Evolutionary conservation across 495 filamentous ascomycete species (phyloP).

Genomic region (Hamigera avellanea): DNA sequence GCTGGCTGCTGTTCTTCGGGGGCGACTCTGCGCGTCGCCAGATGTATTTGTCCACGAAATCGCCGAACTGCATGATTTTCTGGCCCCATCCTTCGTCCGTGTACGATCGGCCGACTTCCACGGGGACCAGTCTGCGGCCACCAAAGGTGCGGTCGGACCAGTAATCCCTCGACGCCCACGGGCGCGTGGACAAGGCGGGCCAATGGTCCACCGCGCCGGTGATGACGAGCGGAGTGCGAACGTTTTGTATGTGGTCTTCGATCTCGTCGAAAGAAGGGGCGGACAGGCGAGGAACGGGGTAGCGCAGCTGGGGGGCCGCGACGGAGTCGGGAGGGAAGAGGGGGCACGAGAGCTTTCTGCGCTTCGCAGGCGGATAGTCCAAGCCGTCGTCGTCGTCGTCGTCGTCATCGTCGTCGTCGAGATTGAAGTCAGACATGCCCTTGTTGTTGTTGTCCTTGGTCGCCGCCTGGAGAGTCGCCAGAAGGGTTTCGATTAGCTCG

Average conservation of each 20-base stretch:
- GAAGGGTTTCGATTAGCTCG: constrained; percentile 40
- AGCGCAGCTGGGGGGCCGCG: constrained; percentile 20
- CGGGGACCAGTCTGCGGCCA: constrained; percentile 70
- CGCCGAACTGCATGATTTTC: constrained; percentile 60
- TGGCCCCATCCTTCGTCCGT: constrained; percentile 83
- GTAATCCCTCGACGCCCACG: constrained; percentile 67
- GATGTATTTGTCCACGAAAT: constrained; percentile 58
- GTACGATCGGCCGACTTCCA: constrained; percentile 86
- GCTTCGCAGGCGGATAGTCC: constrained; percentile 15
- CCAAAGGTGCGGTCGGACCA: constrained; percentile 62
- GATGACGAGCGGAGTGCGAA: constrained; percentile 58
- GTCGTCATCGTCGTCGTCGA: background rate
- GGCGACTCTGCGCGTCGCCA: constrained; percentile 13
- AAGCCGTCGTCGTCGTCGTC: constrained; percentile 10
- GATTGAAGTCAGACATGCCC: no score
- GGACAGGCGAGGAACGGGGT: constrained; percentile 23
- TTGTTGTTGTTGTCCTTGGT: constrained; percentile 2
- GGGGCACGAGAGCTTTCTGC: constrained; percentile 24
- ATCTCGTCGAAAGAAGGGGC: constrained; percentile 49
- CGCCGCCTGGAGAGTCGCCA: constrained; percentile 19
- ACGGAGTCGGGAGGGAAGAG: constrained; percentile 26
- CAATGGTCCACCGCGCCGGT: constrained; percentile 52
- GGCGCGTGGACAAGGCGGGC: constrained; percentile 59
- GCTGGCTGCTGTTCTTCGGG: constrained; percentile 2
- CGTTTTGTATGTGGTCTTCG: constrained; percentile 44